Evolutionary conservation across 176 grass and related monocot species (phyloP), one percentile per base, ranked within the genome.

Genomic region (Neostapfia colusana): DNA sequence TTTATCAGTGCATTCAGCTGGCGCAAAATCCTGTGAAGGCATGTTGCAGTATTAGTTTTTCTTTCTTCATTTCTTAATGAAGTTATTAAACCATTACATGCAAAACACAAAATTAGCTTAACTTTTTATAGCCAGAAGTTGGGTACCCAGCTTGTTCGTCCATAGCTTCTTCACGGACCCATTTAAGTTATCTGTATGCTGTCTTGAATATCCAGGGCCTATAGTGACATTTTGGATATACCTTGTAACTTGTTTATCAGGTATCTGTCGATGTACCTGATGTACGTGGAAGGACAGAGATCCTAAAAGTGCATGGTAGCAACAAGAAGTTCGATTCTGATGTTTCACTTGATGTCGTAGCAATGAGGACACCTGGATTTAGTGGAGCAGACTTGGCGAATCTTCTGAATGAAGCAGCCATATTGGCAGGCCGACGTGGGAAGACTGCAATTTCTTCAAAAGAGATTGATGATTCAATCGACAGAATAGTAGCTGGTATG

Each of bases 401-500:
- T 73, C 91, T 99, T 85, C 85, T 99, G 51, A 99, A 99, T 72
- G 95, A 99, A 69, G 95, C 89, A 74, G 92, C 95, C 42, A 99
- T 99, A 79, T 73, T 99, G 56, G 95, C 95, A 34, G 95, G 95
- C 5, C 87, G 92, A 21, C 83, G 92, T 69, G 95, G 92, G 31
- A 90, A 69, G 78, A 83, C 77, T 63, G 91, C 85, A 72, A 95
- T 99, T 85, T 95, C 95, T 46, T 90, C 95, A 0, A 99, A 95
- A 83, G 95, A 99, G 80, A 81, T 99, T 51, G 95, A 99, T 72
- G 95, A 99, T 90, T 99, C 95, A 16, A 99, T 99, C 59, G 95
- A 99, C 84, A 95, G 95, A 70, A 99, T 99, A 78, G 95, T 99
- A 20, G 95, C 95, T 81, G 95, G 95, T 57, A 99, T 99, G 95